Base-by-base conservation (phyloP, 306 rosid species). In the Amphicarpaea edgeworthii region DNA sequence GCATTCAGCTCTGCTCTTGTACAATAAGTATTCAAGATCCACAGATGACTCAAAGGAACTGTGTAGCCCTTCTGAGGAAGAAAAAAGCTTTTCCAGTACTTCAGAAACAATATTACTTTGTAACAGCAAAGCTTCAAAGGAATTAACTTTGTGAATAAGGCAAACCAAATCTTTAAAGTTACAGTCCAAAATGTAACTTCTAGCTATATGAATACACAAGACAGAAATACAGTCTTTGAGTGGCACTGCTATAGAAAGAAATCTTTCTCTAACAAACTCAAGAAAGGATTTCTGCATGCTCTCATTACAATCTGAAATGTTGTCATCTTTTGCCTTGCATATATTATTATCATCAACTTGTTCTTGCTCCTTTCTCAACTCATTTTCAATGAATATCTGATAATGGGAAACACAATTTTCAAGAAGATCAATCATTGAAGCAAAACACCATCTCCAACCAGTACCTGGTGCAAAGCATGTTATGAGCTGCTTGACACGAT, bases 331-430 rank as follows among this genome's bases (percentile, higher is more conserved):
- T 30, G 65, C 42, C 60, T 23, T 71, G 3, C 5, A 47, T 53
- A 2, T 30, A 71, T 75, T 80, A 1, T 40, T 2, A 20, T 37
- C 76, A 17, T 28, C 70, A 20, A 5, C 28, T 2, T 66, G 26
- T 23, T 77, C 82, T 28, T 47, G 78, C 30, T 77, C 68, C 37
- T 57, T 76, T 20, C 15, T 83, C 54, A 54, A 40, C 80, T 83
- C 77, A 66, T 86, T 90, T 38, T 87, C 88, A 66, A 87, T 28
- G 83, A 66, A 86, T 70, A 86, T 68, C n/a, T 81, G 79, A 78
- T 90, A 90, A 28, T 80, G 74, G 34, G 90, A 79, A 85, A 88
- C 92, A 65, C 89, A 88, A 53, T 83, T 83, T 60, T 84, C 96
- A 55, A 93, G 88, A 79, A 93, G 72, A 74, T 71, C 66, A 32